These are phyloP conservation scores for Leptographium lundbergii DNA, from an alignment of 2,329 filamentous ascomycete genomes.

Conservation along the genomic window DNA sequence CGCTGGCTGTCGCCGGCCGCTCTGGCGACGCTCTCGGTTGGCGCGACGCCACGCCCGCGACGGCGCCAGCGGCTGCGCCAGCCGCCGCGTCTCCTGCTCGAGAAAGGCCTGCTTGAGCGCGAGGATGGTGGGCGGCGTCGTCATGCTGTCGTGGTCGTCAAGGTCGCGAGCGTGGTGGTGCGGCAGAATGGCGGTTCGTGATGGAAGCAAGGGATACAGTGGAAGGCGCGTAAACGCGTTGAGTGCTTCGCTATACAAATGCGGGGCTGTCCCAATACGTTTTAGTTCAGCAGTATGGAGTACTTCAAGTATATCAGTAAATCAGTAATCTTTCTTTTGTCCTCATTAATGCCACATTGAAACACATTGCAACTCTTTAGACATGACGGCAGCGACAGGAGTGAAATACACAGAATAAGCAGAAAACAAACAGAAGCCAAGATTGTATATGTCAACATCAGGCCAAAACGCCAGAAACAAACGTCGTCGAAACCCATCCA, in stretches of 20 bases:
- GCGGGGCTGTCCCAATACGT: background rate
- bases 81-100: slow-evolving; percentile 45
- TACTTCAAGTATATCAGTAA: no score
- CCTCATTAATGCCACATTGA: no score
- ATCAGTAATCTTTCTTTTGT: background rate
- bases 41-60: slow-evolving; percentile 38
- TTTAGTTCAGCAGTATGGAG: background rate
- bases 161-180: background rate
- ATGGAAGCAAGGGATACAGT: no score
- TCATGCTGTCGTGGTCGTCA: slow-evolving; percentile 1
- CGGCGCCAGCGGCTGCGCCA: slow-evolving; percentile 45
- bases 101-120: slow-evolving; percentile 54
- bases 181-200: background rate
- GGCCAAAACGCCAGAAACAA: background rate
- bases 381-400: background rate
- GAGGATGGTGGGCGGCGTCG: slow-evolving; percentile 39
- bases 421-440: slow-evolving; percentile 1
- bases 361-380: background rate
- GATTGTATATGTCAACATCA: background rate
- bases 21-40: slow-evolving; percentile 22
- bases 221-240: no score
- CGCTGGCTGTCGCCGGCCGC: background rate
- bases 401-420: background rate
- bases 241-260: background rate
- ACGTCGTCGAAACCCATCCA: background rate